Base-by-base conservation (phyloP, 2,329 filamentous ascomycete genomes). In the Calonectria pseudoreteaudii region DNA sequence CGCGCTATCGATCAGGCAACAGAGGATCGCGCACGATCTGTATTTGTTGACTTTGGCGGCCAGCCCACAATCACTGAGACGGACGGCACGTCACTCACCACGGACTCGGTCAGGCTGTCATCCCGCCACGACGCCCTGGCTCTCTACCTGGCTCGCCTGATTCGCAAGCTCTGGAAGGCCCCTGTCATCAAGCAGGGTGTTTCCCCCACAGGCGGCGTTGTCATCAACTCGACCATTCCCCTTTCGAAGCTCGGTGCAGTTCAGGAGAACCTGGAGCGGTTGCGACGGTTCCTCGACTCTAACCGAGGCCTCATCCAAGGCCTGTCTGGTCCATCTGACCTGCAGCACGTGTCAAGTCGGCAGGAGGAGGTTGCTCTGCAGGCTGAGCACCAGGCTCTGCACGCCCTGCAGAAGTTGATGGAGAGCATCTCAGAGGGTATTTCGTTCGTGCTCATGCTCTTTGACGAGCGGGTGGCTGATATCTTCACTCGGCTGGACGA, bases 241-340 rank as follows among this genome's bases (percentile, higher is more conserved):
- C 84, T 91, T 1, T 77, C 87, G 31, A 98, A 97, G 82, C 86
- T 99, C 16, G 91, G 91, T 73, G 87, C 89, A 16, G 92, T 98
- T 0, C 97, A 98, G 80, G 93, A 94, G 73, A 94, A 95, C 80
- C 86, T 99, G 6, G 93, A 95, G 73, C 90, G 93, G 7, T 86
- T 99, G 41, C 91, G 94, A 60, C 92, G 92, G 18, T 99, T 99
- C 81, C 90, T 99, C 56, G 91, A 94, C 47, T 89, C 91, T n/a
- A 99, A 99, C 85, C 94, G 94, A 76, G 93, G 92, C 66, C 95
- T 97, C 73, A 98, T 99, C 72, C 96, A 98, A 82, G 97, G 97
- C 9, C 87, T 99, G 66, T 94, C 95, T n/a, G 96, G 96, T 0
- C 94, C 97, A 0, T 94, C 97, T 68, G 94, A 96, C 64, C 86